phyloP scores from a whole-genome alignment of 208 protist genomes.

The Trypanosoma caninum region DNA sequence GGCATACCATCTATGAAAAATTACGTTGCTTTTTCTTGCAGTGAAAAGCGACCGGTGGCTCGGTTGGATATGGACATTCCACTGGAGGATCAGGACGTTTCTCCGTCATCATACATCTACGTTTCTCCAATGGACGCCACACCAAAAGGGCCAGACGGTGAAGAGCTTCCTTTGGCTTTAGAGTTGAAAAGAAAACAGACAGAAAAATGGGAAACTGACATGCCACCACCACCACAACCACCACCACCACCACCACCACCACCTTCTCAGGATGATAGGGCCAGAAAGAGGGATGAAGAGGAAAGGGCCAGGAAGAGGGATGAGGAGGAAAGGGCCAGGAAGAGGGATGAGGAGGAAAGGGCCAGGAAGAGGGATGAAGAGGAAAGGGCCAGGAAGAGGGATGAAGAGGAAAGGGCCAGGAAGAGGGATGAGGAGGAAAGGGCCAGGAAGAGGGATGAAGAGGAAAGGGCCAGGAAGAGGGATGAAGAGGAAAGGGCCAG shows the following conservation, averaged over 20 bases:
- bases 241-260: neutral
- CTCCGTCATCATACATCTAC: constrained; percentile 18
- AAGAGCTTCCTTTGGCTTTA: constrained; percentile 3
- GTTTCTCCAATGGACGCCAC: constrained; percentile 15
- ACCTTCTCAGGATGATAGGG: neutral
- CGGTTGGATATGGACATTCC: constrained; percentile 25
- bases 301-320: neutral
- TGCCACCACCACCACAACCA: constrained; percentile 19
- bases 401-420: no score
- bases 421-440: no score
- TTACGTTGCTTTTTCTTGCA: constrained; percentile 17
- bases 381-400: no score
- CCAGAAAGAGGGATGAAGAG: neutral
- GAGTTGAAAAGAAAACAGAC: neutral
- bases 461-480: no score
- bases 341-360: no score
- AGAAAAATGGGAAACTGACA: neutral
- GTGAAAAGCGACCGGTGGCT: constrained; percentile 9
- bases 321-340: no score
- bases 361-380: no score
- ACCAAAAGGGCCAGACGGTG: constrained; percentile 16
- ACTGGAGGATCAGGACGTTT: constrained; percentile 21
- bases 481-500: no score
- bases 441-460: no score
- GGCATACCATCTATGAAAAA: constrained; percentile 17